These are phyloP conservation scores for Saposhnikovia divaricata DNA, from an alignment of 129 eudicot genomes.

Conservation along the genomic window DNA sequence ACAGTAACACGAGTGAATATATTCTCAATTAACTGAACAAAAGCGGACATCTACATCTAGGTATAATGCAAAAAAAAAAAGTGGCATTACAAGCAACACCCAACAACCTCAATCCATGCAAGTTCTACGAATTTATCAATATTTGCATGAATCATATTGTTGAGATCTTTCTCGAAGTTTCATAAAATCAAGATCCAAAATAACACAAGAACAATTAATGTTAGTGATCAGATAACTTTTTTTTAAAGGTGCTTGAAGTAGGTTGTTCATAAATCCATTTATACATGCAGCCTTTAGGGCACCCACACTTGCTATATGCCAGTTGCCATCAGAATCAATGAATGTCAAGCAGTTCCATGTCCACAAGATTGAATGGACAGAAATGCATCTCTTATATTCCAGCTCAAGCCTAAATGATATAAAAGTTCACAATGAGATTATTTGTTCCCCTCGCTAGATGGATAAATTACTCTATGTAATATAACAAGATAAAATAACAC, in stretches of 20 bases:
- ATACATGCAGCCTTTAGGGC: slow-evolving; percentile 41
- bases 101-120: slow-evolving; percentile 65
- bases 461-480: neutral
- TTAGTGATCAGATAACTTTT: neutral
- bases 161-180: slow-evolving; percentile 65
- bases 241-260: neutral
- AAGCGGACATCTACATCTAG: neutral
- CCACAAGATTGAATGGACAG: slow-evolving; percentile 82
- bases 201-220: neutral
- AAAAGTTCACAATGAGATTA: neutral
- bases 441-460: neutral
- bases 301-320: slow-evolving; percentile 87
- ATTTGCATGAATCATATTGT: slow-evolving; percentile 66
- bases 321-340: slow-evolving; percentile 28
- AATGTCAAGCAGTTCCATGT: slow-evolving; percentile 64
- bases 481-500: neutral
- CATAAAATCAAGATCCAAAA: slow-evolving; percentile 62
- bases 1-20: neutral
- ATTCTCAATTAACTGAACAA: neutral
- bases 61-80: neutral
- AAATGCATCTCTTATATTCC: slow-evolving; percentile 71
- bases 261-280: neutral
- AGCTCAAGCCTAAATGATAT: slow-evolving; percentile 51
- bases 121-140: slow-evolving; percentile 78
- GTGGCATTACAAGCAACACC: slow-evolving; percentile 43